Percentiles rank a stretch among this genome's conserved stretches.
phyloP scores from a whole-genome alignment of 2,329 filamentous ascomycete genomes.

The Annulohypoxylon truncatum region DNA sequence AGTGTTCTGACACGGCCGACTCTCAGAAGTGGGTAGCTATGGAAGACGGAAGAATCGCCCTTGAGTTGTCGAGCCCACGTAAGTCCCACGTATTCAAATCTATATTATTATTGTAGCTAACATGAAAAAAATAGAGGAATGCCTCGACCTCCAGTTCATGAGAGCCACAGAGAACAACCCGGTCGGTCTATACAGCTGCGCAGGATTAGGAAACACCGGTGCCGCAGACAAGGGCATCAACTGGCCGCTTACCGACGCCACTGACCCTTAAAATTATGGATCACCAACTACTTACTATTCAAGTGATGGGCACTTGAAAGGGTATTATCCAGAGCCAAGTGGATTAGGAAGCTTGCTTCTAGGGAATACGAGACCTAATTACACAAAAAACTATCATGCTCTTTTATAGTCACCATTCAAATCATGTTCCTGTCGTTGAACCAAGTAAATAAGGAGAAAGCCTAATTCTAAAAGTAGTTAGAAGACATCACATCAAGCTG shows the following conservation, averaged over 20 bases:
- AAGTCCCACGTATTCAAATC: conserved; percentile 31
- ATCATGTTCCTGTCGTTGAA: no score
- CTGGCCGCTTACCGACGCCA: conserved; percentile 53
- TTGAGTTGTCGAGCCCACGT: conserved; percentile 52
- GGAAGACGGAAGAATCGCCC: conserved; percentile 54
- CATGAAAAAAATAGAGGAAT: conserved; percentile 49
- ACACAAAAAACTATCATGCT: no score
- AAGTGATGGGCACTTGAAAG: not conserved
- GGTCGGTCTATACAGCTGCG: conserved; percentile 55
- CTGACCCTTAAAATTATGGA: conserved; percentile 21
- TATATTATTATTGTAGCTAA: conserved; percentile 12
- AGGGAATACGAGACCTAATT: not conserved
- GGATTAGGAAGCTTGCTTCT: not conserved
- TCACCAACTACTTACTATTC: not conserved
- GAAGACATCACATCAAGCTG: no score
- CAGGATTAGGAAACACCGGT: conserved; percentile 54
- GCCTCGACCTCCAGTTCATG: conserved; percentile 57
- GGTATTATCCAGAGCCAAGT: not conserved
- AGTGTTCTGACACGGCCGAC: conserved; percentile 50
- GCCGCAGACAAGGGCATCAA: conserved; percentile 57
- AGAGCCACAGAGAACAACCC: conserved; percentile 56
- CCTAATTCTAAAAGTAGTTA: no score
- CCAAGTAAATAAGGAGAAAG: no score
- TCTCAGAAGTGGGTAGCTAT: conserved; percentile 54
- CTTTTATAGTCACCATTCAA: no score